These are phyloP conservation scores for Lathyrus sativus DNA, from an alignment of 306 rosid species.

Conservation along the genomic window DNA sequence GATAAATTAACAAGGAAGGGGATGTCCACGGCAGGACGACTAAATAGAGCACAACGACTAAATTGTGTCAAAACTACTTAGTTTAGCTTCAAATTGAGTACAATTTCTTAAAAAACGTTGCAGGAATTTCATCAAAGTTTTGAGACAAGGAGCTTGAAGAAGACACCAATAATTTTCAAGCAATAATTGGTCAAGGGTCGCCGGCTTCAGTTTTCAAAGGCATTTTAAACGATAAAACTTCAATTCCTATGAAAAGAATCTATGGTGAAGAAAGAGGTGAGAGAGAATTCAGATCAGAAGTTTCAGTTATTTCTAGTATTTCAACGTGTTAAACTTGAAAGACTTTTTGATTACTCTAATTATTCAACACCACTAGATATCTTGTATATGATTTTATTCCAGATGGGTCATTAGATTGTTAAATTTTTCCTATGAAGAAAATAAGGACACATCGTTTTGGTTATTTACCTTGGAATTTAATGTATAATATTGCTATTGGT, in stretches of 20 bases:
- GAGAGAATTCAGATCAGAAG: conserved; percentile 79
- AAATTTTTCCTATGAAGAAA: conserved; percentile 65
- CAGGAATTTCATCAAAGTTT: conserved; percentile 58
- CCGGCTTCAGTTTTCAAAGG: conserved; percentile 87
- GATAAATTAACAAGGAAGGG: too few relatives aligned
- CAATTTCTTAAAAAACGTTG: conserved; percentile 80
- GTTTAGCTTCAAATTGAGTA: conserved; percentile 90
- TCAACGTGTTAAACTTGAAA: conserved; percentile 79
- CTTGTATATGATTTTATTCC: conserved; percentile 67
- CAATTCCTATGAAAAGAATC: conserved; percentile 75
- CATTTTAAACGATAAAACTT: conserved; percentile 68
- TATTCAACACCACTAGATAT: conserved; percentile 55
- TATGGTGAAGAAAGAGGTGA: conserved; percentile 65
- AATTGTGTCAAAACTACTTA: too few relatives aligned
- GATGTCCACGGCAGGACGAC: too few relatives aligned
- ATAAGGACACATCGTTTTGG: conserved; percentile 43
- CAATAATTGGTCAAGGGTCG: conserved; percentile 74
- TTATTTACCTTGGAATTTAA: too few relatives aligned
- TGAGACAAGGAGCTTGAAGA: too few relatives aligned
- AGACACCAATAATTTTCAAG: too few relatives aligned
- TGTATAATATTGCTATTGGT: too few relatives aligned
- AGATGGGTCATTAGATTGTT: conserved; percentile 77
- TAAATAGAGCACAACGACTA: too few relatives aligned
- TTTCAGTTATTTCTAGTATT: conserved; percentile 86
- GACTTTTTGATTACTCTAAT: conserved; percentile 67